Evolutionary conservation across 345 rosid species (phyloP).

Genomic region (Sisymbrium irio): DNA sequence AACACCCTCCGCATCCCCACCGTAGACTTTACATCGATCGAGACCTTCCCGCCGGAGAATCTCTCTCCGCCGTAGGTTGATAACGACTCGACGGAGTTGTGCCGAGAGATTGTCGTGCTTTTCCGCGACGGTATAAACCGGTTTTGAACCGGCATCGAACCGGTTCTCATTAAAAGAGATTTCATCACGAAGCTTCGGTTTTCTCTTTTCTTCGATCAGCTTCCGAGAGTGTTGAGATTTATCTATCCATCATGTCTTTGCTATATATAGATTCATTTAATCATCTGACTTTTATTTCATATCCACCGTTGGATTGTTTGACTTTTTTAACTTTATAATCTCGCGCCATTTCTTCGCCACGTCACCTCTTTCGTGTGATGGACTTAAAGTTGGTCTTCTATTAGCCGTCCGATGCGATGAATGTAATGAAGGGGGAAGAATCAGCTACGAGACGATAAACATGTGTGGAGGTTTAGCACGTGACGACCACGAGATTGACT

Average conservation of each 20-base stretch:
- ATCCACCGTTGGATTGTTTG: conserved; percentile 17
- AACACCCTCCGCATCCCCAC: conserved; percentile 45
- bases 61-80: conserved; percentile 40
- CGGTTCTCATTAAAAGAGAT: conserved; percentile 50
- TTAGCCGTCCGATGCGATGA: conserved; percentile 47
- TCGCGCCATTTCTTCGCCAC: neutral
- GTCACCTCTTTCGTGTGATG: conserved; percentile 3
- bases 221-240: conserved; percentile 1
- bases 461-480: conserved; percentile 32
- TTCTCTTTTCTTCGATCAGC: neutral
- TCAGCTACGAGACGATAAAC: conserved; percentile 36
- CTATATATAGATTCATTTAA: conserved; percentile 20
- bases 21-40: conserved; percentile 42
- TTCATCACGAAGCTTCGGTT: conserved; percentile 44
- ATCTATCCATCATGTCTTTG: neutral
- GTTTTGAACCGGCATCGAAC: conserved; percentile 45
- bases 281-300: neutral
- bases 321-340: neutral
- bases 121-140: conserved; percentile 30
- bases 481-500: conserved; percentile 37
- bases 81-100: conserved; percentile 42
- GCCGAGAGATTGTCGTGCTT: conserved; percentile 37
- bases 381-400: neutral
- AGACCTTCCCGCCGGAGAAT: conserved; percentile 37
- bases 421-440: conserved; percentile 7